Percentiles rank a stretch among this genome's conserved stretches.
phyloP scores from a whole-genome alignment of 768 basidiomycete species.

The Podaxis sp. region DNA sequence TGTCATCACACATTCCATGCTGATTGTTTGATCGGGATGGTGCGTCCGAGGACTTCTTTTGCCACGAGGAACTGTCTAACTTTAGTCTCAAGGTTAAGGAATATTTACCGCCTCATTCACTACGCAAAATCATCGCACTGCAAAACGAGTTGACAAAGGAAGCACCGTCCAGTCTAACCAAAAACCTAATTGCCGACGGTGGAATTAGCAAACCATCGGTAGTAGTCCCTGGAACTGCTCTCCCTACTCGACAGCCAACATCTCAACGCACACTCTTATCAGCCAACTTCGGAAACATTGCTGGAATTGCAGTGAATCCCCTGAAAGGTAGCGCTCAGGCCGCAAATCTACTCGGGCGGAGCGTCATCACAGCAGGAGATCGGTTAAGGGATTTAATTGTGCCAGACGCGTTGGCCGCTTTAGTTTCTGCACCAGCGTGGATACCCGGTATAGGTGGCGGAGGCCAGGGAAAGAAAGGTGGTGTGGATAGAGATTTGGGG shows the following conservation, averaged over 20 bases:
- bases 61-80: not conserved
- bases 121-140: constrained; percentile 83
- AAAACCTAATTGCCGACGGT: constrained; percentile 30
- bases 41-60: constrained; percentile 39
- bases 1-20: constrained; percentile 98
- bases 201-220: constrained; percentile 30
- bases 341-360: constrained; percentile 70
- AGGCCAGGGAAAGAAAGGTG: constrained; percentile 29
- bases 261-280: constrained; percentile 71
- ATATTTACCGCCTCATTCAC: constrained; percentile 75
- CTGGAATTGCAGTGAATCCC: constrained; percentile 34
- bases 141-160: constrained; percentile 82
- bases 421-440: constrained; percentile 78
- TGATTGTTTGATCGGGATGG: constrained; percentile 93
- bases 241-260: constrained; percentile 41
- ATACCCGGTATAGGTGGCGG: constrained; percentile 67
- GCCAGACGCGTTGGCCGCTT: constrained; percentile 87
- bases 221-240: constrained; percentile 24
- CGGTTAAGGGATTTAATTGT: constrained; percentile 88
- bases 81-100: constrained; percentile 74
- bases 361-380: constrained; percentile 87
- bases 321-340: constrained; percentile 65
- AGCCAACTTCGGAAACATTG: constrained; percentile 60
- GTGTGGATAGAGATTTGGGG: constrained; percentile 41
- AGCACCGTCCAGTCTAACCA: constrained; percentile 19